Evolutionary conservation across 176 grass and related monocot species (phyloP), one percentile per base, ranked within the genome.

Genomic region (Bolboschoenus planiculmis): DNA sequence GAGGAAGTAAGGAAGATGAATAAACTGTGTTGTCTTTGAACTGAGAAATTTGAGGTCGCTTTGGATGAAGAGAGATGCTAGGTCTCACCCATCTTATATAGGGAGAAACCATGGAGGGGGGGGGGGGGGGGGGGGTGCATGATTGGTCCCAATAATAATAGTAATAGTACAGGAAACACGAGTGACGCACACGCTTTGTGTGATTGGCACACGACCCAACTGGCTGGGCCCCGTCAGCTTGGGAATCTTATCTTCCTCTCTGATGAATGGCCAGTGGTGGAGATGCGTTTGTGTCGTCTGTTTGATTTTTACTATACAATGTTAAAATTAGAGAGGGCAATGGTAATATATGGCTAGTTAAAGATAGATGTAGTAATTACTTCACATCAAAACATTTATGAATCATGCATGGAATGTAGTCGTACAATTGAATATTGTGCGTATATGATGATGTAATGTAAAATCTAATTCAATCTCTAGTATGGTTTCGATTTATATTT

Each of bases 111-210:
- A 37, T 36, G 7, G 43, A 21, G 14, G 40, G 13, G 15, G 10
- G 1, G 13, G 13, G 13, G 4, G 42, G 42, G 42, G 10, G 48
- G 48, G 48, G 13, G 48, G 13, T 53, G 75, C 75, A 78, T 78
- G 75, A 78, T 55, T 78, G 75, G 75, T 47, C 73, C 42, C 31
- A 51, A 53, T 35, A 78, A 48, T 1, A 10, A 48, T 3, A n/a
- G n/a, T n/a, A n/a, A 53, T 47, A n/a, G 29, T 42, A 71, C 37
- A 21, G 7, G 2, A 39, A 18, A 18, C 56, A 59, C 16, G 33
- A 60, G 33, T 80, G 78, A 80, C 34, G 18, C 55, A 81, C 56
- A 81, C 78, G 78, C 20, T 59, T 58, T 56, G 56, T 81, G 55
- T 59, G 51, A 59, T 59, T 81, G 56, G 78, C 56, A 81, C 56